Evolutionary conservation across 2,329 filamentous ascomycete genomes (phyloP).

Genomic region (Ophiostoma australiae): DNA sequence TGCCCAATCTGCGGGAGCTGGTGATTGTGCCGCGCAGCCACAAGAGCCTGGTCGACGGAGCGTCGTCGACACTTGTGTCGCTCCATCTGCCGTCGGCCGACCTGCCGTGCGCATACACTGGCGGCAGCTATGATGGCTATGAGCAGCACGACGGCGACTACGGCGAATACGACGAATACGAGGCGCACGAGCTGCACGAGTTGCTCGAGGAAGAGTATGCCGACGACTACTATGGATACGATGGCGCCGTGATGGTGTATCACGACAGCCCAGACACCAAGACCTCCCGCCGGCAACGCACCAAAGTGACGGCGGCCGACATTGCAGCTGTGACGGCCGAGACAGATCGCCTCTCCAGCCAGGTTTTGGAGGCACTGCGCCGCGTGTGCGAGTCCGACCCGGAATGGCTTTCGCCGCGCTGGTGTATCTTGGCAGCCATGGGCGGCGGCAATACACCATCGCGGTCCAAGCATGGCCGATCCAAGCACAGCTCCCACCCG

Average conservation of each 20-base stretch:
- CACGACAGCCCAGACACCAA: background rate
- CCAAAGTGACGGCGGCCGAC: background rate
- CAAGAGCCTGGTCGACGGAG: background rate
- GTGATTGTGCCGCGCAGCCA: constrained; percentile 42
- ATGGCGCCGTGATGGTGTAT: background rate
- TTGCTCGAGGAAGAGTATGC: constrained; percentile 18
- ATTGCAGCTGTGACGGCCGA: constrained; percentile 25
- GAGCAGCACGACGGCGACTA: background rate
- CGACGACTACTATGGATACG: constrained; percentile 26
- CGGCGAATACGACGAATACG: background rate
- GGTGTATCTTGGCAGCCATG: constrained; percentile 34
- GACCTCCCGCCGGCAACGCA: background rate
- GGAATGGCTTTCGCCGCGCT: constrained; percentile 36
- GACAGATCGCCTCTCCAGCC: constrained; percentile 36
- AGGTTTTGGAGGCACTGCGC: constrained; percentile 29
- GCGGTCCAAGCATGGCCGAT: background rate
- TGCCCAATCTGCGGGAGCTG: constrained; percentile 41
- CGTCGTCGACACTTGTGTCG: background rate
- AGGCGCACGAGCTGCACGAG: background rate
- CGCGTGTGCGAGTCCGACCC: constrained; percentile 24
- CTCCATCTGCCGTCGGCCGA: background rate
- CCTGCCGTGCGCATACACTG: background rate
- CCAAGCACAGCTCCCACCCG: background rate
- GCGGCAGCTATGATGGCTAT: background rate
- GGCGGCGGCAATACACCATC: background rate